Conservation (phyloP, 1,139 yeast species). For the Candida freyschussii region DNA sequence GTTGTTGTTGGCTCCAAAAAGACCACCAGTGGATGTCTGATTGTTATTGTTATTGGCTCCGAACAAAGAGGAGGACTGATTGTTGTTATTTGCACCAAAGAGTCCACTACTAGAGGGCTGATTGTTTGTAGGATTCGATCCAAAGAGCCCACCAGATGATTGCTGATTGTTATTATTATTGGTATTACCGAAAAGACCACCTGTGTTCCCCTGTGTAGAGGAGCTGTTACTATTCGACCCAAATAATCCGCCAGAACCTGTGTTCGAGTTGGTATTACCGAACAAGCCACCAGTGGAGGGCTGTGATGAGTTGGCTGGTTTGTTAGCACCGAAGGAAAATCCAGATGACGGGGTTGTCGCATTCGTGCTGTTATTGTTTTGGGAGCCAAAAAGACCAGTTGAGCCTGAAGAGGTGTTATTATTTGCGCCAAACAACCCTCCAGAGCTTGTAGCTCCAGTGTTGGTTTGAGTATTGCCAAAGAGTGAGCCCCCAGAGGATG, state of each 20-base stretch:
- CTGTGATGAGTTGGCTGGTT: slow-evolving; percentile 2
- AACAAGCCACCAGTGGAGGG: slow-evolving; percentile 19
- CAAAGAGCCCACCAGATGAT: slow-evolving; percentile 28
- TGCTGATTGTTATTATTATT: slow-evolving; percentile 2
- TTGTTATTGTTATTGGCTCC: slow-evolving; percentile 12
- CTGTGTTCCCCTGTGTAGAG: slow-evolving; percentile 1
- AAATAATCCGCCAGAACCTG: slow-evolving; percentile 26
- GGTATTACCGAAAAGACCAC: slow-evolving; percentile 5
- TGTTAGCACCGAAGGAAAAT: slow-evolving; percentile 4
- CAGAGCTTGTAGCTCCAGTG: too few relatives aligned
- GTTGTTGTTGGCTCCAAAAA: slow-evolving; percentile 11
- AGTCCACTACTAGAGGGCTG: slow-evolving; percentile 27
- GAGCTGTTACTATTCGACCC: too few relatives aligned
- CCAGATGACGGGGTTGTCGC: too few relatives aligned
- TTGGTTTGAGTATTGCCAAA: too few relatives aligned
- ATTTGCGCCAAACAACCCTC: too few relatives aligned
- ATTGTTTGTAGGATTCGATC: slow-evolving; percentile 19
- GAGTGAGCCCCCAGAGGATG: too few relatives aligned
- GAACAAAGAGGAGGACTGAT: slow-evolving; percentile 20
- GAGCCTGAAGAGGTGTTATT: too few relatives aligned
- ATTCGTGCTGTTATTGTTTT: too few relatives aligned
- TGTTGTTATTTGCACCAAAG: slow-evolving; percentile 27
- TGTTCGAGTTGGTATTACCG: slow-evolving; percentile 9
- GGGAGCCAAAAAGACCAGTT: too few relatives aligned
- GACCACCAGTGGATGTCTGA: slow-evolving; percentile 7